Evolutionary conservation across 306 rosid species (phyloP), one percentile per base, ranked within the genome.

Genomic region (Pterocarpus macrocarpus): DNA sequence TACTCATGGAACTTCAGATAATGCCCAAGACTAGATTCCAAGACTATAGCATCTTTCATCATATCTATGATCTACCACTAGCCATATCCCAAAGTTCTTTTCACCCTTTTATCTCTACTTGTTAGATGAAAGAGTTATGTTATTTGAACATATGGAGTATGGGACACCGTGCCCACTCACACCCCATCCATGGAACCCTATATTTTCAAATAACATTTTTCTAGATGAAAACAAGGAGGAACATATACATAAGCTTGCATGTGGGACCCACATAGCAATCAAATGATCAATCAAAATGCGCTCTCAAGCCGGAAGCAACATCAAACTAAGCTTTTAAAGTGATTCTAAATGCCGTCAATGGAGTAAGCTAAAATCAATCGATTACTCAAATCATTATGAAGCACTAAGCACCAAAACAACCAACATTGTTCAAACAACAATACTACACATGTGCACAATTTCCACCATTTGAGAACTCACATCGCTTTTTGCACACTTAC

Each of bases 331-430:
- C 10, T 66, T 74, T 49, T 13, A 33, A 12, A 52, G 53, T 9
- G 44, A 8, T 55, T 69, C 63, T 8, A 41, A 39, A 64, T 14
- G 32, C 41, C n/a, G 44, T 50, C 13, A 44, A 69, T 12, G 34
- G 17, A 69, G 53, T 11, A 79, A 8, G 75, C 39, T 15, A 58
- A 58, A 61, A 66, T 73, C 70, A 78, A 22, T 17, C 33, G 70
- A 80, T 61, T 6, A 50, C 28, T 71, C 65, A 44, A 56, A 75
- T 70, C 36, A 58, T 64, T 9, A 32, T 12, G 12, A 63, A 41
- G 49, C 66, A 71, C 12, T 17, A 73, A 33, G 7, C 11, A 14
- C 17, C 13, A 35, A 73, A 41, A 35, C 72, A 76, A 49, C 67
- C 58, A 56, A 17, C 55, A 61, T 4, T 34, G 9, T 45, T 17